Percentiles rank a stretch among this genome's conserved stretches.
These are phyloP conservation scores for Lagerstroemia speciosa DNA, from an alignment of 345 rosid species.

Conservation along the genomic window DNA sequence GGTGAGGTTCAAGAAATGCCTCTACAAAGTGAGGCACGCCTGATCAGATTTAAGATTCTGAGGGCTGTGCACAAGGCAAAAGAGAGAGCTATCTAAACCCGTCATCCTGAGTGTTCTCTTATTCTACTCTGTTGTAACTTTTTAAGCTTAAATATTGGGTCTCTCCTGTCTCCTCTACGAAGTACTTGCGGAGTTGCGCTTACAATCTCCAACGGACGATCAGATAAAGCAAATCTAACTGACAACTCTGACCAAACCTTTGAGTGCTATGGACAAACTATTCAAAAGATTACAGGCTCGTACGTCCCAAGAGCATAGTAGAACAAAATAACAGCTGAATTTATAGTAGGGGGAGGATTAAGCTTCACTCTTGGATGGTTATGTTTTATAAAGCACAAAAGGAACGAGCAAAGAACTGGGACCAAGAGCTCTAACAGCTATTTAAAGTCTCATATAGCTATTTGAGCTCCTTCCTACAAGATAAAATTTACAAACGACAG, in stretches of 20 bases:
- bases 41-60: neutral
- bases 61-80: neutral
- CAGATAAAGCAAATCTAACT: neutral
- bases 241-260: too few species aligned
- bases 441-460: neutral
- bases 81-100: neutral
- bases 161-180: neutral
- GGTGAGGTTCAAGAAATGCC: conserved; percentile 50
- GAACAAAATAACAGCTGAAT: neutral
- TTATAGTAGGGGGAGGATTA: neutral
- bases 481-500: neutral
- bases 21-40: conserved; percentile 21
- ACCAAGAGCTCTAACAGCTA: neutral
- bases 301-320: too few species aligned
- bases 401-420: neutral
- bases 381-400: neutral
- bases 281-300: too few species aligned
- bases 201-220: neutral
- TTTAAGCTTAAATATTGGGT: neutral
- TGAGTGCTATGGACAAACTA: too few species aligned
- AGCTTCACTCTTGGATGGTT: neutral
- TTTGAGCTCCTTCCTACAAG: neutral
- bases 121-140: neutral
- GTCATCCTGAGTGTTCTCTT: neutral
- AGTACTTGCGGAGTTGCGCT: neutral